Percentiles rank a stretch among this genome's conserved stretches.
Evolutionary conservation across 257 asterid genomes (phyloP).

Genomic region (Voacanga thouarsii): DNA sequence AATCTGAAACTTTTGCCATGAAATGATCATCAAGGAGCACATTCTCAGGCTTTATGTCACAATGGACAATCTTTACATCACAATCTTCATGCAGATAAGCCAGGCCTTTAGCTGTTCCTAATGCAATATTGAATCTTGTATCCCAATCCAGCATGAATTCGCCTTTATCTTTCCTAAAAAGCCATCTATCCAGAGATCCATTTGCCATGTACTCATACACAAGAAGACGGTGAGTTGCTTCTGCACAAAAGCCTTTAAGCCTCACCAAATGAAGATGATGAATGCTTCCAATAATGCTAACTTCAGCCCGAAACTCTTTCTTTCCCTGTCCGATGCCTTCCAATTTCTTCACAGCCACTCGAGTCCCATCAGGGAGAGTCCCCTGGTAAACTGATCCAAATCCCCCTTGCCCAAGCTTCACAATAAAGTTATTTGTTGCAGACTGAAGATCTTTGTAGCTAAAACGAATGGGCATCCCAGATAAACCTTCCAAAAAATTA

Average conservation of each 20-base stretch:
- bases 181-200: slow-evolving; percentile 88
- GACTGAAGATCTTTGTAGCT: slow-evolving; percentile 68
- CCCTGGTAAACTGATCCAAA: slow-evolving; percentile 94
- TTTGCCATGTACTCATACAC: slow-evolving; percentile 90
- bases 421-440: slow-evolving; percentile 62
- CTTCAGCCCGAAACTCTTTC: slow-evolving; percentile 98
- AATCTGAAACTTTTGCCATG: slow-evolving; percentile 75
- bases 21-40: slow-evolving; percentile 76
- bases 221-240: slow-evolving; percentile 84
- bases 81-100: slow-evolving; percentile 90
- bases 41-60: slow-evolving; percentile 87
- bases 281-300: slow-evolving; percentile 93
- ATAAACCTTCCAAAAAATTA: slow-evolving; percentile 61
- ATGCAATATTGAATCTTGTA: slow-evolving; percentile 62
- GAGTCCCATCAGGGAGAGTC: slow-evolving; percentile 67
- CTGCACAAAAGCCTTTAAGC: slow-evolving; percentile 85
- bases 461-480: slow-evolving; percentile 95
- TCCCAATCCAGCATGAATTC: slow-evolving; percentile 78
- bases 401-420: slow-evolving; percentile 98
- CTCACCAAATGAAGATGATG: slow-evolving; percentile 85
- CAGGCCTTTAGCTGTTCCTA: slow-evolving; percentile 85
- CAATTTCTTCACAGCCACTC: slow-evolving; percentile 74
- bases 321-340: slow-evolving; percentile 97
- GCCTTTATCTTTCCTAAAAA: slow-evolving; percentile 54
- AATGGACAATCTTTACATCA: slow-evolving; percentile 77